Evolutionary conservation across 495 filamentous ascomycete genomes (phyloP).

Genomic region (Aspergillus bertholletiae): DNA sequence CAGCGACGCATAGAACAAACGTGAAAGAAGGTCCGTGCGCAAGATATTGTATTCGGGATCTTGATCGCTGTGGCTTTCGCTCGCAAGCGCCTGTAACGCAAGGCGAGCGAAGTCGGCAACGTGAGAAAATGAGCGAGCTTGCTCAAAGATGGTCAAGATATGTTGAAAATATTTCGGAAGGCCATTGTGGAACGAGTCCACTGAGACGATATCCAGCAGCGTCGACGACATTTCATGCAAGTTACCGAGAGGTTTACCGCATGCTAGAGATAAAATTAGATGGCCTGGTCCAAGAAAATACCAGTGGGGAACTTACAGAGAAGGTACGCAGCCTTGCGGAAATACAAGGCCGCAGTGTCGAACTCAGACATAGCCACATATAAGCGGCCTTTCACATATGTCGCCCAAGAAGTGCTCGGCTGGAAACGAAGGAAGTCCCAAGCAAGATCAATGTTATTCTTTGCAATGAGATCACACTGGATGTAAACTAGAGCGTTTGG

Average conservation of each 20-base stretch:
- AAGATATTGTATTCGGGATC: conserved; percentile 31
- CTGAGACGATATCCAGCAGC: conserved; percentile 69
- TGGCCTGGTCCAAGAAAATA: neutral
- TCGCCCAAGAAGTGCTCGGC: conserved; percentile 64
- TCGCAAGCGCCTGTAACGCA: conserved; percentile 62
- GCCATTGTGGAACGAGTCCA: conserved; percentile 69
- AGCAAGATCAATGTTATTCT: conserved; percentile 67
- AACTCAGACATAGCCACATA: conserved; percentile 69
- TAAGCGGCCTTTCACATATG: conserved; percentile 82
- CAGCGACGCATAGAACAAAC: conserved; percentile 77
- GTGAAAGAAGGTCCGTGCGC: conserved; percentile 67
- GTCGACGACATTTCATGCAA: conserved; percentile 50
- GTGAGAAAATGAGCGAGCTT: conserved; percentile 67
- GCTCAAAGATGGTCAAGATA: conserved; percentile 76
- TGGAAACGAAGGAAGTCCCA: conserved; percentile 71
- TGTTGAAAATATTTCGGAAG: conserved; percentile 84
- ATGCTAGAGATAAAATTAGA: conserved; percentile 25
- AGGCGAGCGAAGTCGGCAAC: conserved; percentile 81
- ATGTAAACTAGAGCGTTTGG: conserved; percentile 52
- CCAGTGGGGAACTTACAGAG: conserved; percentile 58
- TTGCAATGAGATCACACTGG: conserved; percentile 68
- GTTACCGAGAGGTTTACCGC: conserved; percentile 43
- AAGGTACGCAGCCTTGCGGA: conserved; percentile 77
- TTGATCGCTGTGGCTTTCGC: conserved; percentile 39
- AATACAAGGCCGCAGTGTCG: conserved; percentile 68